Evolutionary conservation across 192 early-diverging fungal genomes (phyloP), one percentile per base, ranked within the genome.

Genomic region (Mycoemilia scoparia): DNA sequence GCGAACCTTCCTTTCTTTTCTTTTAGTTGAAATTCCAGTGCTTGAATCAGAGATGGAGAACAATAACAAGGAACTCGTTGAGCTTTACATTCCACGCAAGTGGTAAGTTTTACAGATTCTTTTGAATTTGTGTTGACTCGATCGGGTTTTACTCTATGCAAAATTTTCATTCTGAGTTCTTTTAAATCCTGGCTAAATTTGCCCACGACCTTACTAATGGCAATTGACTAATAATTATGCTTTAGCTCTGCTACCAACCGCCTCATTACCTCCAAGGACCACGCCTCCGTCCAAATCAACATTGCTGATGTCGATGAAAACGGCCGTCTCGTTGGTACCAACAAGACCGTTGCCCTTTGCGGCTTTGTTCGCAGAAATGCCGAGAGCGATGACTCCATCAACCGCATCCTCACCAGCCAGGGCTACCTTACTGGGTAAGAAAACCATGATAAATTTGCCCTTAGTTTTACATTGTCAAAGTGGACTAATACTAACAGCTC

Each of bases 231-330:
- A n/a, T 29, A 31, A 22, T 29, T 80, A n/a, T n/a, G 13, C 2
- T 56, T 21, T 54, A 56, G 83, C 85, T 89, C 89, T 33, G 90
- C 87, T 63, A 98, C 90, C 56, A 84, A 84, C 70, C 87, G 93
- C 57, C 74, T 98, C 39, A 93, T 98, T 64, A 78, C 70, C 49
- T 80, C 93, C 70, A 93, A 95, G 78, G 93, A 98, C 70, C 93
- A 98, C 73, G 80, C 90, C 34, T 77, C 87, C 21, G 82, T 98
- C 67, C 93, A 96, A 69, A 74, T 97, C 76, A 95, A 87, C 80
- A 64, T 95, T 52, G 87, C 66, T 41, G 84, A 87, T 43, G 87
- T 95, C 38, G 78, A 95, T 53, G 83, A 73, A 36, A 69, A 67
- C 32, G 89, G 88, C 43, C 69, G 65, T 43, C 51, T 69, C 53